Evolutionary conservation across 2,329 filamentous ascomycete species (phyloP).

Genomic region (Aspergillus quadricinctus): DNA sequence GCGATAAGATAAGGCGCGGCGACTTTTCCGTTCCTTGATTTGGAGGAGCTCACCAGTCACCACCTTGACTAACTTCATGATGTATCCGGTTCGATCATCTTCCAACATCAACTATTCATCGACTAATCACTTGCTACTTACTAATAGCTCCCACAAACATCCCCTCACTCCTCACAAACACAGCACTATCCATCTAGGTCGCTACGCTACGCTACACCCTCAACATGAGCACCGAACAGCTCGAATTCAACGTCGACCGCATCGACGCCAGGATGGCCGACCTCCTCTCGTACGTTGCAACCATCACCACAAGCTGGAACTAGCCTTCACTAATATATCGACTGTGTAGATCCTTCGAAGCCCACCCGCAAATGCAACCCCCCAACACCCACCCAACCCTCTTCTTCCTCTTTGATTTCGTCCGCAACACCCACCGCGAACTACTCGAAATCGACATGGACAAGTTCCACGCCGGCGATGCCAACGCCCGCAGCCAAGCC

Average conservation of each 20-base stretch:
- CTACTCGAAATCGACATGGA: conserved; percentile 21
- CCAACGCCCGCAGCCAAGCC: conserved; percentile 7
- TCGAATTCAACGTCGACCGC: conserved; percentile 12
- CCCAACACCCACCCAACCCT: conserved; percentile 24
- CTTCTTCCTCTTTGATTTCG: conserved; percentile 61
- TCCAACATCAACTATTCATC: not conserved
- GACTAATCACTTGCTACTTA: not conserved
- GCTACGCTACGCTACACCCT: not conserved
- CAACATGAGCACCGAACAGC: conserved; percentile 12
- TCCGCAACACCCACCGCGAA: conserved; percentile 61
- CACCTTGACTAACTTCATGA: too few species aligned
- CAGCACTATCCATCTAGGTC: not conserved
- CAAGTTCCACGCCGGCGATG: conserved; percentile 22
- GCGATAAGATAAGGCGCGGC: not conserved
- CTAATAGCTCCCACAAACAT: not conserved
- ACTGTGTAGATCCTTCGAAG: conserved; percentile 23
- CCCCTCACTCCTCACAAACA: not conserved
- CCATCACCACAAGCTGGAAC: not conserved
- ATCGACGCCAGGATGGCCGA: conserved; percentile 22
- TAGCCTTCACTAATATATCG: not conserved
- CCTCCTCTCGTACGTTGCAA: conserved; percentile 20
- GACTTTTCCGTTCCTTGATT: too few species aligned
- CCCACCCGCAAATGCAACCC: conserved; percentile 31
- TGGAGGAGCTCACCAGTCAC: not conserved
- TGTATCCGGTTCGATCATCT: not conserved